These are phyloP conservation scores for Colletotrichum sp. DNA, from an alignment of 2,329 filamentous ascomycete species.

Conservation along the genomic window DNA sequence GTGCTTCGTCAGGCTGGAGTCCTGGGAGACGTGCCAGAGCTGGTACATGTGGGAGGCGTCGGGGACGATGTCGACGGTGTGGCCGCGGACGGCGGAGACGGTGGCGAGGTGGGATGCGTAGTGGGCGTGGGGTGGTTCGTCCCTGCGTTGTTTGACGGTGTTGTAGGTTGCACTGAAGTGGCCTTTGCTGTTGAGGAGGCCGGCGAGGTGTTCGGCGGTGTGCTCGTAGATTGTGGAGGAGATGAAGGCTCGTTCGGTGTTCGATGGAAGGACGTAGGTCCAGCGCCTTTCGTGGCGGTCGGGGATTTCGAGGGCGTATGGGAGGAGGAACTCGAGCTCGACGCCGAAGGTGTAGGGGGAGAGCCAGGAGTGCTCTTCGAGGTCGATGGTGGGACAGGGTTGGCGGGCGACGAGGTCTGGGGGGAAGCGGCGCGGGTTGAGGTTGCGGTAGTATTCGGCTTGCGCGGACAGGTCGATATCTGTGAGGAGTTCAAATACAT, in stretches of 20 bases:
- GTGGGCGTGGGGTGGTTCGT: background rate
- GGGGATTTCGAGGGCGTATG: background rate
- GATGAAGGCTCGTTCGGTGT: background rate
- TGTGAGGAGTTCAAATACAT: background rate
- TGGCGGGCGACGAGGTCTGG: background rate
- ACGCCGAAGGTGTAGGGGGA: constrained; percentile 12
- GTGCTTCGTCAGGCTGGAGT: background rate
- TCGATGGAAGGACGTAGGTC: background rate
- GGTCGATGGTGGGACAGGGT: background rate
- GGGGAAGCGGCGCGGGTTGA: background rate
- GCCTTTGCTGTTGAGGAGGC: background rate
- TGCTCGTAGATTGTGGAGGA: background rate
- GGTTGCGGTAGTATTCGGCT: background rate
- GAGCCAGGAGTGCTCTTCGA: background rate
- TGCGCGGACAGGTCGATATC: background rate
- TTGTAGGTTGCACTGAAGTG: background rate
- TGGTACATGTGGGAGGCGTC: background rate
- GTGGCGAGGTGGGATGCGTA: background rate
- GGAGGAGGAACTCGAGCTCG: constrained; percentile 11
- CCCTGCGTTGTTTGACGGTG: background rate
- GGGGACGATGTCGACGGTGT: background rate
- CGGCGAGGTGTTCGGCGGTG: background rate
- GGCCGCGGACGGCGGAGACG: background rate
- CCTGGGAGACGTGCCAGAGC: background rate
- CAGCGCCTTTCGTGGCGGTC: background rate